Base-by-base conservation (phyloP, 1,139 yeast species). In the Pichia sp. region DNA sequence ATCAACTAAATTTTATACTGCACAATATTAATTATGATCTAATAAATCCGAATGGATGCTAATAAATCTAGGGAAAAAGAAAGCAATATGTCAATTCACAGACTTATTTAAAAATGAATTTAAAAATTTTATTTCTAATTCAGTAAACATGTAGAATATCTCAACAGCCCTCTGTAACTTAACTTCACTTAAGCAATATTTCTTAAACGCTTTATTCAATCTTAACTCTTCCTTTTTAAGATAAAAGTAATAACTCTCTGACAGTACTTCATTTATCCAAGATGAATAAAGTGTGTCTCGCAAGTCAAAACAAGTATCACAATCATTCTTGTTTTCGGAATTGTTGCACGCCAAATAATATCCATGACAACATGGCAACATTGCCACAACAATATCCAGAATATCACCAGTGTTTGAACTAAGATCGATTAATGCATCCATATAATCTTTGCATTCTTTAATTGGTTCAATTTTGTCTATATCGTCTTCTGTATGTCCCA, bases 331-430 rank as follows among this genome's bases (percentile, higher is more conserved):
- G 52, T 45, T 18, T 18, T 18, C 18, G 18, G 18, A 18, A 3
- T n/a, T 33, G 10, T 10, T 36, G 10, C 29, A 36, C 27, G 39
- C 26, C 8, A 10, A 6, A 27, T 34, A 29, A 29, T 43, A 85
- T 1, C 95, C 96, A 61, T 82, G 76, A 40, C 85, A 67, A 64
- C 95, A 86, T 0, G 96, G 95, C 2, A 89, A 76, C 46, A 86
- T 66, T 0, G 94, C 86, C 6, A 81, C 75, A 52, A 79, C 78
- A 45, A 83, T 73, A 11, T 58, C 57, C 29, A 83, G 86, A 37
- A 82, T 64, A 75, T 81, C 84, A 60, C 82, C 84, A 25, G 74
- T 71, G 38, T 72, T 73, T 34, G 68, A 66, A 2, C 84, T 83
- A 7, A 81, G 66, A 36, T 76, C 72, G 40, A 74, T 61, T 50